Percentiles rank a stretch among this genome's conserved stretches.
These are phyloP conservation scores for Emericellopsis atlantica DNA, from an alignment of 2,329 filamentous ascomycete species.

Conservation along the genomic window DNA sequence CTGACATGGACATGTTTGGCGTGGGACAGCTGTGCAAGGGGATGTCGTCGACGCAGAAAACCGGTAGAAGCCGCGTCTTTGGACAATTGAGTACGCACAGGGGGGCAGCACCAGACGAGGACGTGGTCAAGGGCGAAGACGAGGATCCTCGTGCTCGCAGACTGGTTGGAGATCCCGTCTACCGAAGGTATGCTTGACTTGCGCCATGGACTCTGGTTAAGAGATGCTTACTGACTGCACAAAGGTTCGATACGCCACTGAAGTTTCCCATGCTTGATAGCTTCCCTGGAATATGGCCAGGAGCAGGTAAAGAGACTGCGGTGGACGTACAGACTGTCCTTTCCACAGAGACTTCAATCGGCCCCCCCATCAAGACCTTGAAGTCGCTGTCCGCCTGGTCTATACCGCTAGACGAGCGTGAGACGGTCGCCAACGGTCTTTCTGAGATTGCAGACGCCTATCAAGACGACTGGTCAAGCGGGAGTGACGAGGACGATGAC, in stretches of 20 bases:
- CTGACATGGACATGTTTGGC: slow-evolving; percentile 16
- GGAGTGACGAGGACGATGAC: slow-evolving; percentile 59
- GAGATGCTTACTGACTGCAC: background rate
- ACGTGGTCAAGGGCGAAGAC: slow-evolving; percentile 2
- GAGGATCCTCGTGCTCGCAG: slow-evolving; percentile 1
- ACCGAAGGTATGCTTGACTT: slow-evolving; percentile 2
- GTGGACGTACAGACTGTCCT: slow-evolving; percentile 43
- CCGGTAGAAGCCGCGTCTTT: slow-evolving; percentile 4
- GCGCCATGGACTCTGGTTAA: background rate
- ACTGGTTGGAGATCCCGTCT: slow-evolving; percentile 5
- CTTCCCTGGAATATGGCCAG: slow-evolving; percentile 63
- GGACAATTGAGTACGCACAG: slow-evolving; percentile 4
- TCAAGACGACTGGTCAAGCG: slow-evolving; percentile 75
- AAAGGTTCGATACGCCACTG: slow-evolving; percentile 36
- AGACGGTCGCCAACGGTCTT: slow-evolving; percentile 69
- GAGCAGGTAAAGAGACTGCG: slow-evolving; percentile 15
- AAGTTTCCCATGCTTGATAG: slow-evolving; percentile 71
- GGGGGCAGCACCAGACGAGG: slow-evolving; percentile 1
- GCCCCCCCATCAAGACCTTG: slow-evolving; percentile 52
- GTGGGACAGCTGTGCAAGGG: slow-evolving; percentile 9
- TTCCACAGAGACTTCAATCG: slow-evolving; percentile 64
- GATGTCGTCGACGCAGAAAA: background rate
- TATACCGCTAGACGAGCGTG: slow-evolving; percentile 65
- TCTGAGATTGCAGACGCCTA: slow-evolving; percentile 80
- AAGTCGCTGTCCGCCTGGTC: slow-evolving; percentile 50